phyloP scores from a whole-genome alignment of 1,139 yeast species.

The Schizosaccharomyces versatilis region DNA sequence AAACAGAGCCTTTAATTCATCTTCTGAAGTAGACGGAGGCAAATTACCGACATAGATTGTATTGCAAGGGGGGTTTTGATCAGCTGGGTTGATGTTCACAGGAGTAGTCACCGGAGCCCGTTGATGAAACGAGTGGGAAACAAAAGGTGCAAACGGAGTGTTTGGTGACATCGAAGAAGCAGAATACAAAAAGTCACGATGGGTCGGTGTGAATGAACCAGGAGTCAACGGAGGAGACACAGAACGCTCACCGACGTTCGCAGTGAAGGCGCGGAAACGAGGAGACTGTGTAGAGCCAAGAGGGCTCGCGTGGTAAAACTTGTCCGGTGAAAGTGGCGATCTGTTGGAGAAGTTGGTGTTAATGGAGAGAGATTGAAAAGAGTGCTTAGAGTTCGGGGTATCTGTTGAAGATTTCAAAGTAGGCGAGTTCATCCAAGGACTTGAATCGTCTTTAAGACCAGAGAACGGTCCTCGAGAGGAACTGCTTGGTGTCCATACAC shows the following conservation, averaged over 20 bases:
- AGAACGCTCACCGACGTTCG: background rate
- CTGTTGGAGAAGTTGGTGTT: background rate
- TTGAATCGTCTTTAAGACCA: too few relatives aligned
- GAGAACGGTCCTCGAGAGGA: too few relatives aligned
- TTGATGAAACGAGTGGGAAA: conserved; percentile 5
- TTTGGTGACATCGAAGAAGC: background rate
- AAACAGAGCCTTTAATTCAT: conserved; percentile 68
- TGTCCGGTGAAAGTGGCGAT: background rate
- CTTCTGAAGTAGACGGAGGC: conserved; percentile 93
- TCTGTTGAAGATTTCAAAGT: too few relatives aligned
- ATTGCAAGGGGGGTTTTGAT: conserved; percentile 95
- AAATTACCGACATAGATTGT: conserved; percentile 88
- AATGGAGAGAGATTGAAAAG: background rate
- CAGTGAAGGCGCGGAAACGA: background rate
- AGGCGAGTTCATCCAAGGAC: too few relatives aligned
- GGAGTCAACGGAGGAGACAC: background rate
- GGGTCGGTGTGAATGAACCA: background rate
- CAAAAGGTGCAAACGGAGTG: conserved; percentile 3
- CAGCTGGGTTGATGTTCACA: conserved; percentile 60
- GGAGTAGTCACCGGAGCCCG: conserved; percentile 8
- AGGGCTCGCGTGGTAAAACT: background rate
- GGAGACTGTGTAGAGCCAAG: background rate
- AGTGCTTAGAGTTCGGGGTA: too few relatives aligned
- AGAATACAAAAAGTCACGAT: background rate
- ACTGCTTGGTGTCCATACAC: too few relatives aligned